Evolutionary conservation across 192 early-diverging fungal genomes (phyloP).

Genomic region (Lobosporangium transversale): DNA sequence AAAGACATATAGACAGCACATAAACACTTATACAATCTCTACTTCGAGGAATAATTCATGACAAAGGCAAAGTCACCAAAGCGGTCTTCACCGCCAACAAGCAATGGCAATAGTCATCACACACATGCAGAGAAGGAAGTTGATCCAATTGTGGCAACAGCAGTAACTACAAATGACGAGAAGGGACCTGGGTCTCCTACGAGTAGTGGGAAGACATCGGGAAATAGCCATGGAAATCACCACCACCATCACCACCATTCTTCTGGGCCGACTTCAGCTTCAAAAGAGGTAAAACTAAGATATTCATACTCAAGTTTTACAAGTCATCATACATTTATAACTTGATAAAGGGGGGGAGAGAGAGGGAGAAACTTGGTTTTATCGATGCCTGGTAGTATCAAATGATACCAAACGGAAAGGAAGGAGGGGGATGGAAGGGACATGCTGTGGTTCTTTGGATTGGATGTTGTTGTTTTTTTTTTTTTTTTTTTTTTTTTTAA

Average conservation of each 20-base stretch:
- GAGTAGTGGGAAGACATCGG: not conserved
- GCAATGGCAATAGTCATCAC: slow-evolving; percentile 5
- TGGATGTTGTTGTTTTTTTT: too few species aligned
- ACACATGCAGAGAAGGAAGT: not conserved
- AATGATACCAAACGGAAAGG: too few species aligned
- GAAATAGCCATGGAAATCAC: slow-evolving; percentile 1
- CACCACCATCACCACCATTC: slow-evolving; percentile 1
- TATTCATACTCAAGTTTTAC: not conserved
- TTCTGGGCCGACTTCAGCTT: slow-evolving; percentile 17
- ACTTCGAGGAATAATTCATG: slow-evolving; percentile 17
- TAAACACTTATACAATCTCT: too few species aligned
- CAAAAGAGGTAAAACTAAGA: slow-evolving; percentile 25
- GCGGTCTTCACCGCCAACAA: slow-evolving; percentile 34
- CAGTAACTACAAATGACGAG: not conserved
- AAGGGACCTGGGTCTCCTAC: not conserved
- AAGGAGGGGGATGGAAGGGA: too few species aligned
- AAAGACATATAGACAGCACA: too few species aligned
- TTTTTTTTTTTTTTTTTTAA: too few species aligned
- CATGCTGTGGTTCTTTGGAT: too few species aligned
- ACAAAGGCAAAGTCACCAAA: slow-evolving; percentile 39
- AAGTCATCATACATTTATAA: too few species aligned
- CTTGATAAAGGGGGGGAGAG: too few species aligned
- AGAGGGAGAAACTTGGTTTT: too few species aligned
- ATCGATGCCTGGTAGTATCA: too few species aligned
- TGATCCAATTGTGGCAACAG: too few species aligned